Percentiles rank a stretch among this genome's conserved stretches.
Conservation (phyloP, 2,329 filamentous ascomycete genomes). For the Trichoderma atroviride region DNA sequence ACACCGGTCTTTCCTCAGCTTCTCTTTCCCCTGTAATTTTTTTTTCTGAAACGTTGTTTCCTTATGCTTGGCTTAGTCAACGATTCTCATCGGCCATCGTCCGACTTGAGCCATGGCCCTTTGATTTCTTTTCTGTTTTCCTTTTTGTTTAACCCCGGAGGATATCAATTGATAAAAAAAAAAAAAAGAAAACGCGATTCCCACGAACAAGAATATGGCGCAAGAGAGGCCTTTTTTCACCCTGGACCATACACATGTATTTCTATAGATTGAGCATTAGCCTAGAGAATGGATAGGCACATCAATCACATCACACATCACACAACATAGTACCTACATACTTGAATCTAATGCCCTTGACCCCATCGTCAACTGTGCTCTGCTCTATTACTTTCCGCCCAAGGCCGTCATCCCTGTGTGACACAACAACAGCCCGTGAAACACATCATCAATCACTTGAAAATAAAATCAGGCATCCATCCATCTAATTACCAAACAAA, state of each 20-base stretch:
- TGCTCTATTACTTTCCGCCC: neutral
- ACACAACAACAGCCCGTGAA: neutral
- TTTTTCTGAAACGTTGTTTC: neutral
- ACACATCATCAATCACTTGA: neutral
- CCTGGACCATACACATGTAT: neutral
- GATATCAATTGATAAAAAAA: neutral
- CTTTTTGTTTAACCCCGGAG: neutral
- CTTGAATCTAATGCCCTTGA: neutral
- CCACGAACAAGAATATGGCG: neutral
- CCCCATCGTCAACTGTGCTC: neutral
- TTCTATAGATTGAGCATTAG: neutral
- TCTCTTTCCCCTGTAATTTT: neutral
- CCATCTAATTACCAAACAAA: neutral
- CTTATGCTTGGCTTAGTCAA: neutral
- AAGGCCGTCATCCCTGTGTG: neutral
- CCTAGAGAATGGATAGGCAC: neutral
- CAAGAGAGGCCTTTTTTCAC: neutral
- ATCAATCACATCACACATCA: neutral
- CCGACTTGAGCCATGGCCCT: too few species aligned
- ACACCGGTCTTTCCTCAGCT: neutral
- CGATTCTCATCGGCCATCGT: neutral
- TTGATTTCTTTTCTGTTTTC: neutral
- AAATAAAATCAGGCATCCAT: neutral
- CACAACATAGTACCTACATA: neutral
- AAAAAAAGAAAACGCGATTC: neutral